Conservation (phyloP, 768 basidiomycete species). For the Rhizopogon vesiculosus region DNA sequence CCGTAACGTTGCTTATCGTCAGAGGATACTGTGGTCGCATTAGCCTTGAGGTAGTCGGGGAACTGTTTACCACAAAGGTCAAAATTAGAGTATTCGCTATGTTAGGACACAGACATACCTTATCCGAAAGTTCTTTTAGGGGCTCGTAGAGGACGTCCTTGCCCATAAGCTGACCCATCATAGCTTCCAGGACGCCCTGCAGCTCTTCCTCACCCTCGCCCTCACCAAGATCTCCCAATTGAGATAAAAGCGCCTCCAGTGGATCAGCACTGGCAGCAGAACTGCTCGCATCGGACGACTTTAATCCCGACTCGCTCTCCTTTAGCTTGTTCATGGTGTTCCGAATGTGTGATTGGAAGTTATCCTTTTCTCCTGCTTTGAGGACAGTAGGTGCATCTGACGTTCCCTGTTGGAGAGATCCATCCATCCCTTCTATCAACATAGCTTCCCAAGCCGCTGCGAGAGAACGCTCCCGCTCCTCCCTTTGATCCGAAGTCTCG, state of each 20-base stretch:
- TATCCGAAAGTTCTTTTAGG: constrained; percentile 70
- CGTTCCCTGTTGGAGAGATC: constrained; percentile 10
- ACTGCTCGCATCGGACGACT: constrained; percentile 10
- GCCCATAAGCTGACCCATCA: constrained; percentile 38
- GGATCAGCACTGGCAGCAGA: constrained; percentile 24
- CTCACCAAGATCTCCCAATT: constrained; percentile 37
- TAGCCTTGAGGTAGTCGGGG: constrained; percentile 64
- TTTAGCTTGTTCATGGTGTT: constrained; percentile 73
- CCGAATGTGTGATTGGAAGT: constrained; percentile 68
- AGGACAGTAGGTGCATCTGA: background rate
- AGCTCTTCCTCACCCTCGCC: constrained; percentile 48
- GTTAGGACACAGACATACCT: constrained; percentile 36
- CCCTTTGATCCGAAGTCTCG: constrained; percentile 3
- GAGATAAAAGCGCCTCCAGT: constrained; percentile 49
- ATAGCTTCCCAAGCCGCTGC: constrained; percentile 70
- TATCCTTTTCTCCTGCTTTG: constrained; percentile 20
- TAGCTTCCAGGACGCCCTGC: constrained; percentile 65
- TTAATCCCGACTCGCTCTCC: constrained; percentile 49
- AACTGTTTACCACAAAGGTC: constrained; percentile 41
- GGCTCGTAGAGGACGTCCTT: constrained; percentile 40
- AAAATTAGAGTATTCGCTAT: background rate
- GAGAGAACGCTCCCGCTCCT: constrained; percentile 34
- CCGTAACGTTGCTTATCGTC: constrained; percentile 64
- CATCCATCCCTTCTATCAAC: constrained; percentile 60
- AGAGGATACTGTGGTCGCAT: constrained; percentile 45